Conservation (phyloP, 2,329 filamentous ascomycete genomes). For the Plenodomus tracheiphilus region DNA sequence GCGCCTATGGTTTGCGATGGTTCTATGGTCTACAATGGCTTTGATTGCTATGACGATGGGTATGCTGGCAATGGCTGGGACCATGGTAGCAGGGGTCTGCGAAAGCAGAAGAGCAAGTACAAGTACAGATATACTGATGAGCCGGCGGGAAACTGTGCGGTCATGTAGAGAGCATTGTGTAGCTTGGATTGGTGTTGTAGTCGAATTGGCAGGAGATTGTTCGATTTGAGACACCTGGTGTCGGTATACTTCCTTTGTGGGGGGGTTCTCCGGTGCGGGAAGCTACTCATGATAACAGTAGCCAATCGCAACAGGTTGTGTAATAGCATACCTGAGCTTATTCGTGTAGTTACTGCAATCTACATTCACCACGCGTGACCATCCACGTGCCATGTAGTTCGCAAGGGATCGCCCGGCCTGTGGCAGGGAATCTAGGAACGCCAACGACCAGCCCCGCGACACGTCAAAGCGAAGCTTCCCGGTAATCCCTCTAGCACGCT, state of each 20-base stretch:
- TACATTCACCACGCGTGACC: background rate
- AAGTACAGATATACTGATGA: slow-evolving; percentile 23
- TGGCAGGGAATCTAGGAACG: background rate
- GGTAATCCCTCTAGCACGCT: slow-evolving; percentile 1
- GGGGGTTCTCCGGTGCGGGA: background rate
- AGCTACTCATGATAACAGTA: background rate
- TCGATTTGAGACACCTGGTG: background rate
- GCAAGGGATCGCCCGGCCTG: background rate
- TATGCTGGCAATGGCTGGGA: slow-evolving; percentile 6
- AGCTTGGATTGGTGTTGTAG: background rate
- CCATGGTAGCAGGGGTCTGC: slow-evolving; percentile 3
- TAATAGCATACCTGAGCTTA: background rate
- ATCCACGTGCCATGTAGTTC: background rate
- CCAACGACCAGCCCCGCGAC: background rate
- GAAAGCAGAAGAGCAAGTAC: slow-evolving; percentile 17
- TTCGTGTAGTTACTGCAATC: background rate
- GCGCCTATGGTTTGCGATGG: slow-evolving; percentile 7
- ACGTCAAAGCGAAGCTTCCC: background rate
- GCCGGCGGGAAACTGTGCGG: slow-evolving; percentile 22
- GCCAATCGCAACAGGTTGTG: background rate
- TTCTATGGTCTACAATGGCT: slow-evolving; percentile 11
- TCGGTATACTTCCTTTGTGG: background rate
- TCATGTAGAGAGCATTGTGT: slow-evolving; percentile 16
- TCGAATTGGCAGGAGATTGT: too few species aligned
- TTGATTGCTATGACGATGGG: slow-evolving; percentile 6